Percentiles rank a stretch among this genome's conserved stretches.
These are phyloP conservation scores for Violaceomyces palustris DNA, from an alignment of 1,284 basidiomycete species.

Conservation along the genomic window DNA sequence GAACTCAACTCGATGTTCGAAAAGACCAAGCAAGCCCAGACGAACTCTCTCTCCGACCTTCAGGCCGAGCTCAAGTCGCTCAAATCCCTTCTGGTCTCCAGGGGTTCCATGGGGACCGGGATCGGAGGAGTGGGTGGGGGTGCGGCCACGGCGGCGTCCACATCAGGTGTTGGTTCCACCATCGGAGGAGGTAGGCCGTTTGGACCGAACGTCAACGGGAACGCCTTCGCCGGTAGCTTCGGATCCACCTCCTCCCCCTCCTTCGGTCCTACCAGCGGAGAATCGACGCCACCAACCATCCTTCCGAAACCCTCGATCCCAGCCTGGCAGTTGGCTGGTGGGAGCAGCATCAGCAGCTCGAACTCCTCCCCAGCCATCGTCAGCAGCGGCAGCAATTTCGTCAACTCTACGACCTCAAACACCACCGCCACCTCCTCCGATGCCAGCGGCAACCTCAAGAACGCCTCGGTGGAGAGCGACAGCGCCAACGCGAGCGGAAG, in stretches of 20 bases:
- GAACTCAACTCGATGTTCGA: constrained; percentile 95
- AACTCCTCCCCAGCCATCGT: too few relatives aligned
- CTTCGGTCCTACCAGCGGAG: constrained; percentile 19
- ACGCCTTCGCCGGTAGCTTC: background rate
- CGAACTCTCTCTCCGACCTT: constrained; percentile 67
- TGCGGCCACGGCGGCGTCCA: background rate
- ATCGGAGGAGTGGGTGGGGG: too few relatives aligned
- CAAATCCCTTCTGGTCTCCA: constrained; percentile 82
- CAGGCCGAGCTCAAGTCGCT: constrained; percentile 92
- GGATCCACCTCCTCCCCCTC: too few relatives aligned
- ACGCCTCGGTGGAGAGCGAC: too few relatives aligned
- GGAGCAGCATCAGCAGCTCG: too few relatives aligned
- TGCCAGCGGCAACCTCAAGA: too few relatives aligned
- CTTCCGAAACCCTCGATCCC: constrained; percentile 43
- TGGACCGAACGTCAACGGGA: background rate
- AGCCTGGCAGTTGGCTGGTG: constrained; percentile 48
- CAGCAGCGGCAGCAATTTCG: too few relatives aligned
- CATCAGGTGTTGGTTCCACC: background rate
- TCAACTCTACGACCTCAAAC: too few relatives aligned
- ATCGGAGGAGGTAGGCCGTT: background rate
- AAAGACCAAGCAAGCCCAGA: constrained; percentile 71
- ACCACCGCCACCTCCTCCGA: too few relatives aligned
- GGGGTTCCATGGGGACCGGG: constrained; percentile 60
- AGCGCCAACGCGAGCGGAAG: too few relatives aligned
- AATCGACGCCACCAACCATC: constrained; percentile 25